phyloP scores from a whole-genome alignment of 2,329 filamentous ascomycete species.

The Kalaharituber pfeilii region DNA sequence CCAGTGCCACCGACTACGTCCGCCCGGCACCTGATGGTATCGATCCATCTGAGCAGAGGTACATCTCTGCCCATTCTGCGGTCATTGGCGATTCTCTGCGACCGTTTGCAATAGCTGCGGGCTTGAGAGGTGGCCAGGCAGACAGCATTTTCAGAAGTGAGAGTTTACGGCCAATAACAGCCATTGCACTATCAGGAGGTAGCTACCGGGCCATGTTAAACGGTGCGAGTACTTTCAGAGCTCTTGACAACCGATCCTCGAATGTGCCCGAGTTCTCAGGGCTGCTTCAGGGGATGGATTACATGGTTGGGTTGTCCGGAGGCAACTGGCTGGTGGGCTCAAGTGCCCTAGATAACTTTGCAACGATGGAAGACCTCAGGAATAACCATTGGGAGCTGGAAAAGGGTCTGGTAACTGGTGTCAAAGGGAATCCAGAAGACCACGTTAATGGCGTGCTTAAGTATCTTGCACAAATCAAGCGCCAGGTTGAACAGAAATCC shows the following conservation, averaged over 20 bases:
- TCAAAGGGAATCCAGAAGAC: background rate
- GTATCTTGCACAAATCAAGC: slow-evolving; percentile 42
- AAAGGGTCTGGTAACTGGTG: slow-evolving; percentile 25
- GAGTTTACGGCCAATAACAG: slow-evolving; percentile 16
- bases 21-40: slow-evolving; percentile 3
- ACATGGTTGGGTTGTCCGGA: slow-evolving; percentile 19
- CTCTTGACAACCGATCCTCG: slow-evolving; percentile 17
- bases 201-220: slow-evolving; percentile 23
- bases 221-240: slow-evolving; percentile 24
- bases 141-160: slow-evolving; percentile 32
- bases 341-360: slow-evolving; percentile 16
- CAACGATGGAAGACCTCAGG: slow-evolving; percentile 11
- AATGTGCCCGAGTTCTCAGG: background rate
- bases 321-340: slow-evolving; percentile 20
- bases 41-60: slow-evolving; percentile 1
- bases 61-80: slow-evolving; percentile 2
- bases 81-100: background rate
- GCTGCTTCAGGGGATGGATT: slow-evolving; percentile 19
- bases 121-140: background rate
- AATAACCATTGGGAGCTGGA: slow-evolving; percentile 41
- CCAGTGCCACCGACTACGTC: slow-evolving; percentile 3
- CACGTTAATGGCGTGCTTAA: slow-evolving; percentile 27
- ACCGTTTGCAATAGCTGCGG: background rate
- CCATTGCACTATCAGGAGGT: slow-evolving; percentile 23
- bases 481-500: slow-evolving; percentile 42